These are phyloP conservation scores for Boletellus ananiceps DNA, from an alignment of 768 basidiomycete species.

Conservation along the genomic window DNA sequence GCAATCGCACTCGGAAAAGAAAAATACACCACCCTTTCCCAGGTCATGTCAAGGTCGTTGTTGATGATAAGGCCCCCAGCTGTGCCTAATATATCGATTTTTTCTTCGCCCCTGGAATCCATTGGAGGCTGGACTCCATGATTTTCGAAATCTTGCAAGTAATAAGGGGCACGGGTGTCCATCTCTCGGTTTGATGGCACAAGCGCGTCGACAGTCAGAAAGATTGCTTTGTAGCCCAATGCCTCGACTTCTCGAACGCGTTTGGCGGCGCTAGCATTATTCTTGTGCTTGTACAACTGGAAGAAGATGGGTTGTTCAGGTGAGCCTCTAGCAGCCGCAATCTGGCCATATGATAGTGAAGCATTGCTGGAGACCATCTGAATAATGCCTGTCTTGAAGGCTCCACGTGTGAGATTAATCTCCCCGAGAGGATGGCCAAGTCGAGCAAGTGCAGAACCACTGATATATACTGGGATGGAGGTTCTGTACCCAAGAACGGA, in stretches of 20 bases:
- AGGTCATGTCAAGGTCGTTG: slow-evolving; percentile 74
- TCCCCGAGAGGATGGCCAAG: slow-evolving; percentile 91
- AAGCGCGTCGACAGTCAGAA: slow-evolving; percentile 89
- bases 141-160: slow-evolving; percentile 51
- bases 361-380: slow-evolving; percentile 85
- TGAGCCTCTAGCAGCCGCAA: slow-evolving; percentile 50
- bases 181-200: slow-evolving; percentile 76
- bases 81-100: slow-evolving; percentile 49
- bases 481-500: slow-evolving; percentile 67
- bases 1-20: not conserved
- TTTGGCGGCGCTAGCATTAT: slow-evolving; percentile 60
- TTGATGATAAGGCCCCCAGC: slow-evolving; percentile 63
- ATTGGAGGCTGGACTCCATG: slow-evolving; percentile 24
- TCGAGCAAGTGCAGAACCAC: slow-evolving; percentile 78
- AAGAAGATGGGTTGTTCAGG: slow-evolving; percentile 68
- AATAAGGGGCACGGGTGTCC: slow-evolving; percentile 61
- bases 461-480: slow-evolving; percentile 77
- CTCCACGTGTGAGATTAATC: slow-evolving; percentile 72
- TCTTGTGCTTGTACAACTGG: slow-evolving; percentile 80
- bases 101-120: slow-evolving; percentile 31
- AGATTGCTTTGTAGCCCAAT: slow-evolving; percentile 82
- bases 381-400: slow-evolving; percentile 60
- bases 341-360: slow-evolving; percentile 60
- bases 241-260: slow-evolving; percentile 67
- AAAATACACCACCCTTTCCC: slow-evolving; percentile 50